These are phyloP conservation scores for Euclidium syriacum DNA, from an alignment of 345 rosid genomes.

Conservation along the genomic window DNA sequence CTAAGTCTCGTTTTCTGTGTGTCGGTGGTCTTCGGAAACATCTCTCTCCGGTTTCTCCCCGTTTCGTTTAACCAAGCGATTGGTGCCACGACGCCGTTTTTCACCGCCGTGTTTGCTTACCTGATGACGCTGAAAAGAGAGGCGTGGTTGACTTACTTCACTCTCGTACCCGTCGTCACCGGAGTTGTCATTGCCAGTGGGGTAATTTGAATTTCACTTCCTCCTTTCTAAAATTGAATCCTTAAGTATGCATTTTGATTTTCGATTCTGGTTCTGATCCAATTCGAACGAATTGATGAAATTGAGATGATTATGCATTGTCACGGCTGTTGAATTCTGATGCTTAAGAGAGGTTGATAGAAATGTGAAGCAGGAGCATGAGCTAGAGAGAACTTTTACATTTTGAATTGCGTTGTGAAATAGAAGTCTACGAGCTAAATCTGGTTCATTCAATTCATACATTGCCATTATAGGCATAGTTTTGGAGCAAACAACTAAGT, in stretches of 20 bases:
- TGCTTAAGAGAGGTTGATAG: neutral
- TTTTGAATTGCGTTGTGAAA: neutral
- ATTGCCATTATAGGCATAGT: neutral
- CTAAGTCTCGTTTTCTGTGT: conserved; percentile 86
- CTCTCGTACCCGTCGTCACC: conserved; percentile 87
- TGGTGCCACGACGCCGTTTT: conserved; percentile 98
- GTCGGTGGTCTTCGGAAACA: conserved; percentile 91
- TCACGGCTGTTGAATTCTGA: neutral
- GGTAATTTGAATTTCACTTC: conserved; percentile 44
- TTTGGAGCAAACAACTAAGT: neutral
- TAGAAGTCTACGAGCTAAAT: neutral
- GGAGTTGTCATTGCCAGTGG: conserved; percentile 99
- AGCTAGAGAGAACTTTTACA: neutral
- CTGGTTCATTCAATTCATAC: neutral
- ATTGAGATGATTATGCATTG: neutral
- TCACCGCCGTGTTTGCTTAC: conserved; percentile 95
- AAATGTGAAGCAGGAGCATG: neutral
- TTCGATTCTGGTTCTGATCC: neutral
- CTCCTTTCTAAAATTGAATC: neutral
- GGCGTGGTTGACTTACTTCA: conserved; percentile 92
- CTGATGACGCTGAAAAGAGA: conserved; percentile 80
- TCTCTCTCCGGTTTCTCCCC: conserved; percentile 77
- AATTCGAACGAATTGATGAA: neutral
- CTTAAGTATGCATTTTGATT: neutral
- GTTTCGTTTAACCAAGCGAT: conserved; percentile 92